Evolutionary conservation across 2,329 filamentous ascomycete genomes (phyloP).

Genomic region (Colletotrichum shisoi): DNA sequence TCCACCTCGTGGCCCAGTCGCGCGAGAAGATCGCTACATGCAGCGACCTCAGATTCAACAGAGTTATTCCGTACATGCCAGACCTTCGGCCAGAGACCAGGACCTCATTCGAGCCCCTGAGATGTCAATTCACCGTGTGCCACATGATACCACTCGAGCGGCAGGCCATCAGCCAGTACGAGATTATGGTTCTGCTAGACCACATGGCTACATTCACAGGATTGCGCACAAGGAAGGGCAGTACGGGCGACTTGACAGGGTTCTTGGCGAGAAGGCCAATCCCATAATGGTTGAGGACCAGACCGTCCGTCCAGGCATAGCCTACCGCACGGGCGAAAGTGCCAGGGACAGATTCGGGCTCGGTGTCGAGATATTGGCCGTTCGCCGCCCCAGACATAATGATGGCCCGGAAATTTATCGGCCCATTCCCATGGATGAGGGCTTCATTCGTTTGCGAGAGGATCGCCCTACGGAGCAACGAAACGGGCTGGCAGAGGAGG

Average conservation of each 20-base stretch:
- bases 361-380: slow-evolving; percentile 36
- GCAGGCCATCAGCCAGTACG: slow-evolving; percentile 41
- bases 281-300: slow-evolving; percentile 53
- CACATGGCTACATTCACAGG: slow-evolving; percentile 41
- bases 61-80: slow-evolving; percentile 7
- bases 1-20: slow-evolving; percentile 13
- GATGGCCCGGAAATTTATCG: slow-evolving; percentile 13
- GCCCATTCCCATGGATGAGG: slow-evolving; percentile 19
- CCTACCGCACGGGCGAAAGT: slow-evolving; percentile 49
- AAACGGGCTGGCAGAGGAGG: slow-evolving; percentile 26
- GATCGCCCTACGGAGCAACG: slow-evolving; percentile 13
- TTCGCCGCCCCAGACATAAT: slow-evolving; percentile 30
- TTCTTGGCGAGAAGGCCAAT: slow-evolving; percentile 44
- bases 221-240: background rate
- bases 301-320: slow-evolving; percentile 38
- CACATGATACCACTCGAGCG: slow-evolving; percentile 39
- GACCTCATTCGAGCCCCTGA: background rate
- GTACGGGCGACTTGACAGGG: slow-evolving; percentile 2
- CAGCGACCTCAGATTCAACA: slow-evolving; percentile 16
- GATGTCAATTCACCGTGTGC: slow-evolving; percentile 13
- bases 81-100: slow-evolving; percentile 11
- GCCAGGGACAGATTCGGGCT: slow-evolving; percentile 37
- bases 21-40: slow-evolving; percentile 6
- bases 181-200: slow-evolving; percentile 46
- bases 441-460: slow-evolving; percentile 35